A percentile compares a stretch with the other conserved stretches of the same genome.
Evolutionary conservation across 805 yeast genomes (phyloP).

Genomic region (Myxozyma geophila): DNA sequence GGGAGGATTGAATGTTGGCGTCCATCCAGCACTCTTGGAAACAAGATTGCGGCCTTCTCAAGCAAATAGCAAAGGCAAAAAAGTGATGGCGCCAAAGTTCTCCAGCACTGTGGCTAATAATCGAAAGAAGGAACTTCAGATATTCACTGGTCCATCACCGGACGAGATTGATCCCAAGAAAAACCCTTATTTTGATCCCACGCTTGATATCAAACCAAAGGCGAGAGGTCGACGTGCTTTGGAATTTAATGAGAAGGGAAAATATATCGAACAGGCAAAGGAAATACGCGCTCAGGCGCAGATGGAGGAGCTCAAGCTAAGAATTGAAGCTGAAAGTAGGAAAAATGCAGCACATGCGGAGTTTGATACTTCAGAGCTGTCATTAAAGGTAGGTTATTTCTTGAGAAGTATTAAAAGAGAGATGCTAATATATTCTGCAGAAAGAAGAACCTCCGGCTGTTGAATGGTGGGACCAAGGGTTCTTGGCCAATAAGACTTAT

Average conservation of each 20-base stretch:
- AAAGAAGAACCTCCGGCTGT: constrained; percentile 58
- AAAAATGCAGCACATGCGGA: constrained; percentile 58
- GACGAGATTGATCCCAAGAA: constrained; percentile 30
- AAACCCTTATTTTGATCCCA: constrained; percentile 49
- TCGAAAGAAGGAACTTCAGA: constrained; percentile 14
- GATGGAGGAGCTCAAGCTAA: constrained; percentile 45
- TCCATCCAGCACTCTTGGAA: constrained; percentile 42
- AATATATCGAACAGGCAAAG: constrained; percentile 59
- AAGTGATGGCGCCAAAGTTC: constrained; percentile 21
- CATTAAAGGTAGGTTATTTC: constrained; percentile 46
- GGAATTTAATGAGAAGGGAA: constrained; percentile 65
- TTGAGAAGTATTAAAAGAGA: not conserved
- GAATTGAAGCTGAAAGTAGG: constrained; percentile 45
- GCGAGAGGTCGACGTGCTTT: constrained; percentile 49
- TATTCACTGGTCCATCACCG: constrained; percentile 26
- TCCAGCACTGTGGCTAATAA: constrained; percentile 20
- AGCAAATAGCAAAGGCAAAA: constrained; percentile 11
- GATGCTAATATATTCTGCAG: not conserved
- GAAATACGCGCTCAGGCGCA: constrained; percentile 52
- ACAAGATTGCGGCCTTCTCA: not conserved
- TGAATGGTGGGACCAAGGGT: constrained; percentile 90
- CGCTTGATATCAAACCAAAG: constrained; percentile 24
- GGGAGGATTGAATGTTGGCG: constrained; percentile 43
- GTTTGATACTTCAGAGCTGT: constrained; percentile 58
- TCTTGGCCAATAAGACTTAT: constrained; percentile 51